These are phyloP conservation scores for Fragosphaeria purpurea DNA, from an alignment of 2,329 filamentous ascomycete genomes.

Conservation along the genomic window DNA sequence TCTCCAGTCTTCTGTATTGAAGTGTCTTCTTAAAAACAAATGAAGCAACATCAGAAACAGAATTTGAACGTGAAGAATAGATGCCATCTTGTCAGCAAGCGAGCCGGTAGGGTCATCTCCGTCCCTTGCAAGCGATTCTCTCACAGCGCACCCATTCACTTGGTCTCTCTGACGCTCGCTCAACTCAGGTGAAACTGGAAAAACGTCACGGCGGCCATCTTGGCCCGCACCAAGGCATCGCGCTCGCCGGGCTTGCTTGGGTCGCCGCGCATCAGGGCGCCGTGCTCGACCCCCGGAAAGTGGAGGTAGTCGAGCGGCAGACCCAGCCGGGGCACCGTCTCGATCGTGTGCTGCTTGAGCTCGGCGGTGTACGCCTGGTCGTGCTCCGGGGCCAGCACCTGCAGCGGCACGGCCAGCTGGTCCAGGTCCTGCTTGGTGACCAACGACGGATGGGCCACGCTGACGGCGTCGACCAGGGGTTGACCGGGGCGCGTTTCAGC, in stretches of 20 bases:
- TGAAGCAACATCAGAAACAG: too few relatives aligned
- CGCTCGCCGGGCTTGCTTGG: conserved; percentile 27
- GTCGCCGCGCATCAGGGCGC: conserved; percentile 33
- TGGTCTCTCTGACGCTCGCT: too few relatives aligned
- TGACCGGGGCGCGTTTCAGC: conserved; percentile 7
- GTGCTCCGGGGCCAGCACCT: too few relatives aligned
- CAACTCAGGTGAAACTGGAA: conserved; percentile 21
- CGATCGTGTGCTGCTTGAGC: conserved; percentile 34
- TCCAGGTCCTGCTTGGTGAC: conserved; percentile 36
- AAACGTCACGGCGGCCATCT: conserved; percentile 37
- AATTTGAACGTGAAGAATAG: too few relatives aligned
- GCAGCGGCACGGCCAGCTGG: conserved; percentile 24
- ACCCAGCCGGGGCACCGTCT: conserved; percentile 25
- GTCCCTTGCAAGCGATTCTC: too few relatives aligned
- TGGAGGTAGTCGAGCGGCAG: conserved; percentile 39
- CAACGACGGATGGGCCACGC: conserved; percentile 33
- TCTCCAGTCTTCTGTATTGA: too few relatives aligned
- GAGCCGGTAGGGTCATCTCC: too few relatives aligned
- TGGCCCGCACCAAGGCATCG: conserved; percentile 34
- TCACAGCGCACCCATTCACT: too few relatives aligned
- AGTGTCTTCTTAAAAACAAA: too few relatives aligned
- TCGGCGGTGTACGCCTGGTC: too few relatives aligned
- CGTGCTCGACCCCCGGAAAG: conserved; percentile 40
- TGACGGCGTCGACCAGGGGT: conserved; percentile 34
- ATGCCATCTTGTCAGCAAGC: too few relatives aligned